Conservation (phyloP, 495 filamentous ascomycete species). For the Aspergillus funiculosus region DNA sequence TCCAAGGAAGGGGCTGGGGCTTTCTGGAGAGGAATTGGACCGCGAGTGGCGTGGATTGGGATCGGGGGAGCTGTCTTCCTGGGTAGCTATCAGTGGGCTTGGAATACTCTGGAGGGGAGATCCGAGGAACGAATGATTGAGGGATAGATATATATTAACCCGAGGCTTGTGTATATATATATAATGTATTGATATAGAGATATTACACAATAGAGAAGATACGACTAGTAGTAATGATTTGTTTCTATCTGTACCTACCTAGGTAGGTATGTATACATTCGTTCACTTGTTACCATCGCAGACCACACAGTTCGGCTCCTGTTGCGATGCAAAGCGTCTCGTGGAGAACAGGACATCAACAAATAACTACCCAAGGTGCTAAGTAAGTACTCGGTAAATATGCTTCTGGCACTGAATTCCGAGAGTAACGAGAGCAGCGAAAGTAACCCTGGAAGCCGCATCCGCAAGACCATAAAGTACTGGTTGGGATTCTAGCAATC, state of each 20-base stretch:
- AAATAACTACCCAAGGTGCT: slow-evolving; percentile 55
- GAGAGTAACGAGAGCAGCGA: no score
- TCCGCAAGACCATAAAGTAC: no score
- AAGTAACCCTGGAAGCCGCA: no score
- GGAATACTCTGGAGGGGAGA: slow-evolving; percentile 57
- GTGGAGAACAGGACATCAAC: slow-evolving; percentile 49
- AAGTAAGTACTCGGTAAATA: no score
- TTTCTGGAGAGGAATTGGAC: slow-evolving; percentile 85
- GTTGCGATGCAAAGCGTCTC: slow-evolving; percentile 58
- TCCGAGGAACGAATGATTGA: slow-evolving; percentile 16
- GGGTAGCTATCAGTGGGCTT: slow-evolving; percentile 90
- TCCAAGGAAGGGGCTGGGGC: slow-evolving; percentile 65
- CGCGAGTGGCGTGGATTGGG: slow-evolving; percentile 88
- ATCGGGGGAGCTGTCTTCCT: slow-evolving; percentile 91
- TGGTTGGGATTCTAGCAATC: no score
- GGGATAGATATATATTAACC: slow-evolving; percentile 10
- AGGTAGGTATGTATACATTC: background rate
- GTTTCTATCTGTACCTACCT: slow-evolving; percentile 1
- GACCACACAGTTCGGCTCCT: slow-evolving; percentile 51
- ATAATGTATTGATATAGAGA: background rate
- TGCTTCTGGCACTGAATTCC: no score
- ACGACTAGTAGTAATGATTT: no score
- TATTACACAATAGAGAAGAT: background rate
- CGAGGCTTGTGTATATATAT: slow-evolving; percentile 8
- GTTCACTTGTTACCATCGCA: background rate